Base-by-base conservation (phyloP, 345 rosid genomes). In the Linum usitatissimum region DNA sequence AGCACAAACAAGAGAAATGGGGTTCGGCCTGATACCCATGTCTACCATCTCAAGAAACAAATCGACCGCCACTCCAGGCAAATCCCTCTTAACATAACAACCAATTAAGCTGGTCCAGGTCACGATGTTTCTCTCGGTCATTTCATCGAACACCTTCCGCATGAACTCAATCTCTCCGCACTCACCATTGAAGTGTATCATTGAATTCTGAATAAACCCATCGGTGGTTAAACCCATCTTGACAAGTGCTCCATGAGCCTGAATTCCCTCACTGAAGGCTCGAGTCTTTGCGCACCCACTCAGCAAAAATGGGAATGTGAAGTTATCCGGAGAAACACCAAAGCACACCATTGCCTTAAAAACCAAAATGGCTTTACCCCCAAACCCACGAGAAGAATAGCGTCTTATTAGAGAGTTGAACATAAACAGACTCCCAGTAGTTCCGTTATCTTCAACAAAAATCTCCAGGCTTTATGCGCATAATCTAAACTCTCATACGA, bases 51-150 rank as follows among this genome's bases (percentile, higher is more conserved):
- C 61, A 30, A 81, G 84, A 70, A 83, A 83, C 73, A 80, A 76
- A 12, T 72, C 77, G 74, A 81, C 79, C 14, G 92, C 86, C 17
- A 81, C 80, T 72, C 72, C 68, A 0, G 82, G 76, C 18, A 64
- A 55, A 28, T 70, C 76, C 68, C 69, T 66, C 63, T 84, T 76
- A 2, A 74, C 80, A 62, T 80, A 83, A 45, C 85, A 86, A 20
- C 84, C 81, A 75, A 86, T 86, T 75, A 86, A 53, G 66, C 88
- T 86, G 18, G 92, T 86, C 92, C 92, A 86, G 0, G 88, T 79
- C 60, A 86, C 88, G 3, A 81, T 86, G 65, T 86, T 86, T 64
- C 80, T 80, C 0, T 70, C 73, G 49, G 68, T 51, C 86, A 86
- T 86, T 83, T 80, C 17, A 59, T 81, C 92, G 31, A 83, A 86